Conservation (phyloP, 495 filamentous ascomycete genomes). For the Tricharina praecox region DNA sequence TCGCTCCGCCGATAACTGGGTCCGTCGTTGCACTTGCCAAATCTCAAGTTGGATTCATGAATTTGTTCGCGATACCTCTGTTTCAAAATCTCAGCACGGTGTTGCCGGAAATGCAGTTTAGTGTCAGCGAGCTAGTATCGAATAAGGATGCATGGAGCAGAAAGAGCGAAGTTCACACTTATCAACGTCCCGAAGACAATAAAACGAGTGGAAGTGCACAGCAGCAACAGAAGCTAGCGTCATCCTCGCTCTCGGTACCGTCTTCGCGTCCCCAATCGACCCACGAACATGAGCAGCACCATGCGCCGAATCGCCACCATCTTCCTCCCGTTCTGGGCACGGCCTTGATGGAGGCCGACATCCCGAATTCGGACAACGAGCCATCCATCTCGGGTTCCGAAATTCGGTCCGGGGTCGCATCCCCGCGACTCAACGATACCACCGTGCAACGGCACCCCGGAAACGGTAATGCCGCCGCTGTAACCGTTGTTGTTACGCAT, state of each 20-base stretch:
- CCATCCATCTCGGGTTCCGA: background rate
- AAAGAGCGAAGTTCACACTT: slow-evolving; percentile 39
- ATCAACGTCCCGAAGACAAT: too few species aligned
- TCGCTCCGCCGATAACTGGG: slow-evolving; percentile 69
- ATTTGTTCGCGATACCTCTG: slow-evolving; percentile 75
- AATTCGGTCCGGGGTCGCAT: background rate
- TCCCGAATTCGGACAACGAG: background rate
- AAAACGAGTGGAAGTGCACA: too few species aligned
- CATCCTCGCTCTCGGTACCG: too few species aligned
- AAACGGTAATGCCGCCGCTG: slow-evolving; percentile 11
- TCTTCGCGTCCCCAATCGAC: too few species aligned
- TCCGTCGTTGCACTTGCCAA: slow-evolving; percentile 64
- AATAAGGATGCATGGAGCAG: slow-evolving; percentile 61
- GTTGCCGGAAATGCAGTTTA: slow-evolving; percentile 65
- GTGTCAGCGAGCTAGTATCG: slow-evolving; percentile 54
- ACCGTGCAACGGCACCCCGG: background rate
- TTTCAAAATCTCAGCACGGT: slow-evolving; percentile 75
- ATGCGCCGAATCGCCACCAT: slow-evolving; percentile 9
- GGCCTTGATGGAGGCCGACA: slow-evolving; percentile 23
- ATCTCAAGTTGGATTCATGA: slow-evolving; percentile 90
- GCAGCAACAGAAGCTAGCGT: too few species aligned
- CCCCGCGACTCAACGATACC: background rate
- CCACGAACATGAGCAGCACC: too few species aligned
- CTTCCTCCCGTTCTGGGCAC: slow-evolving; percentile 20
- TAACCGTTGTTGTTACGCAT: slow-evolving; percentile 24